Evolutionary conservation across 257 asterid species (phyloP).

Genomic region (Solanum peruvianum): DNA sequence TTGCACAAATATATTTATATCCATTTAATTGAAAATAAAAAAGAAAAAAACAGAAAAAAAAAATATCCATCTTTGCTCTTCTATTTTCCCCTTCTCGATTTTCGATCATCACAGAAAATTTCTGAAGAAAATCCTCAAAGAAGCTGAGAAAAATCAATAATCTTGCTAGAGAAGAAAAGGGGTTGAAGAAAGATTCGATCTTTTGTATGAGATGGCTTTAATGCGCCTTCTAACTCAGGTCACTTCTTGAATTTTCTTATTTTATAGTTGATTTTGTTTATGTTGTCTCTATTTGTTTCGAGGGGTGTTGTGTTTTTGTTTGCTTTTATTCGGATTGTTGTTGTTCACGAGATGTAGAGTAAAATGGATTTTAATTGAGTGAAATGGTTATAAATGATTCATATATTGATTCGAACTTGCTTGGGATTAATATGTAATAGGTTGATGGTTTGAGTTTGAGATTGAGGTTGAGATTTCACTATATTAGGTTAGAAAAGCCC

Average conservation of each 20-base stretch:
- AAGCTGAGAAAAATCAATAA: background rate
- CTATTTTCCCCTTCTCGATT: background rate
- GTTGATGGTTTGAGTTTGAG: background rate
- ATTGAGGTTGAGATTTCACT: background rate
- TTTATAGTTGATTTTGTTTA: background rate
- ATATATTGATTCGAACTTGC: background rate
- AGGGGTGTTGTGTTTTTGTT: background rate
- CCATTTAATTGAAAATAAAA: background rate
- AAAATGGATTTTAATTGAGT: background rate
- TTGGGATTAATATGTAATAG: background rate
- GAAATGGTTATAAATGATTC: background rate
- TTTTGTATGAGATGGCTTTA: slow-evolving; percentile 36
- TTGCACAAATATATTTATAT: background rate
- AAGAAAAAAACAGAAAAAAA: background rate
- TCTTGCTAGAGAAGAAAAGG: background rate
- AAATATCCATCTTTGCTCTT: background rate
- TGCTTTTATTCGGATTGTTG: background rate
- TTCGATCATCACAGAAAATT: background rate
- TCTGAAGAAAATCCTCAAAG: background rate
- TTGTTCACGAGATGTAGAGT: background rate
- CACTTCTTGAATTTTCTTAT: background rate
- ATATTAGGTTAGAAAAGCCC: slow-evolving; percentile 14
- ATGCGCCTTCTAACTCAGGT: slow-evolving; percentile 60
- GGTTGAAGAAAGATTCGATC: background rate
- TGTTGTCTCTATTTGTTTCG: background rate